A percentile compares a stretch with the other conserved stretches of the same genome.
phyloP scores from a whole-genome alignment of 306 rosid species.

The Morella rubra region DNA sequence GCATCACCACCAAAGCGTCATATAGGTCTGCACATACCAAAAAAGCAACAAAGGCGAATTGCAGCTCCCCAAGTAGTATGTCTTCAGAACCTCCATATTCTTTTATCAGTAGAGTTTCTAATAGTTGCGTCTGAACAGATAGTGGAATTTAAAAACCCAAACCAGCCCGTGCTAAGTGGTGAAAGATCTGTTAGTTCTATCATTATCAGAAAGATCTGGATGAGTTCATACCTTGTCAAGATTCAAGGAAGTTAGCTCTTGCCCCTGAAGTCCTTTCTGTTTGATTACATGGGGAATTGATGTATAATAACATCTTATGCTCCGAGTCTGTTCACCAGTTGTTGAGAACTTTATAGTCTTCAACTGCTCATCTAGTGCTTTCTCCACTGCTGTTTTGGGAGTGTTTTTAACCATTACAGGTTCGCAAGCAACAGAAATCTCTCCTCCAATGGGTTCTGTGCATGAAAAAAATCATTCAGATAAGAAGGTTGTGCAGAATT shows the following conservation, averaged over 20 bases:
- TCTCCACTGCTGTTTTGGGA: constrained; percentile 55
- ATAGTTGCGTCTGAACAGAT: constrained; percentile 60
- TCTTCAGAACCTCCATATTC: constrained; percentile 85
- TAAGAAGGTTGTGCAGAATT: constrained; percentile 4
- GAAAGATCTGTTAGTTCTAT: neutral
- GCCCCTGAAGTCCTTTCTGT: constrained; percentile 65
- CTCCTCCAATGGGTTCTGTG: constrained; percentile 93
- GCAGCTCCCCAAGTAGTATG: constrained; percentile 86
- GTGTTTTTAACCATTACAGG: constrained; percentile 40
- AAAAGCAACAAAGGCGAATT: constrained; percentile 79
- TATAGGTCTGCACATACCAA: constrained; percentile 47
- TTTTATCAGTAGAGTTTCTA: constrained; percentile 63
- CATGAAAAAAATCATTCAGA: constrained; percentile 28
- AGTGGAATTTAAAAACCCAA: constrained; percentile 24
- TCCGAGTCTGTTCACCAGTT: constrained; percentile 44
- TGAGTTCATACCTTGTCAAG: constrained; percentile 71
- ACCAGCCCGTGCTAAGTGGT: constrained; percentile 19
- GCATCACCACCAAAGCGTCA: constrained; percentile 10
- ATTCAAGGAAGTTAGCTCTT: constrained; percentile 81
- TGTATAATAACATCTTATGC: constrained; percentile 82
- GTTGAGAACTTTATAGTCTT: constrained; percentile 50
- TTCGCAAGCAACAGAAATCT: constrained; percentile 67
- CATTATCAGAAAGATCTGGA: neutral
- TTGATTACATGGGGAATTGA: constrained; percentile 75
- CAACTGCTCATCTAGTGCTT: constrained; percentile 62